Conservation (phyloP, 305 asterid species). For the Solanum hybrid region DNA sequence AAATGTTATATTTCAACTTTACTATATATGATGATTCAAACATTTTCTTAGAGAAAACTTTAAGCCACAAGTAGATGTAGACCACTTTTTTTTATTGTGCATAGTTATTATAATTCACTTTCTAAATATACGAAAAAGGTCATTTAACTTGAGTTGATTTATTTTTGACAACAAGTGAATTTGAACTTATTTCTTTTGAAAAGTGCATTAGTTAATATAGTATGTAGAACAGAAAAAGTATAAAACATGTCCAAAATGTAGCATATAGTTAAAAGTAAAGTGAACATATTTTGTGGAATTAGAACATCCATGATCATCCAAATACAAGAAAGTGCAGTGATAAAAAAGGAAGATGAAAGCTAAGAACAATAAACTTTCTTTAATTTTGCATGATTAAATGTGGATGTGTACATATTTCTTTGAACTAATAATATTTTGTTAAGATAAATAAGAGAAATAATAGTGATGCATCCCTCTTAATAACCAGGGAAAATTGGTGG, state of each 20-base stretch:
- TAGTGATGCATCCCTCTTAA: neutral
- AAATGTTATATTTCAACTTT: neutral
- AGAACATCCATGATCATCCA: neutral
- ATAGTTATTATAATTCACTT: neutral
- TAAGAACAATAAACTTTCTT: neutral
- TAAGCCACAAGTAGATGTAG: neutral
- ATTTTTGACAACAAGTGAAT: neutral
- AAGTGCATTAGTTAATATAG: neutral
- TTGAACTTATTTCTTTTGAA: neutral
- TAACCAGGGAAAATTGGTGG: constrained; percentile 13
- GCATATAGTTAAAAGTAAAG: neutral
- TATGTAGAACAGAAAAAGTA: neutral
- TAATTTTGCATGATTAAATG: neutral
- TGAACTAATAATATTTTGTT: neutral
- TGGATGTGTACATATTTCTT: neutral
- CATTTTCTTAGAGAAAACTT: neutral
- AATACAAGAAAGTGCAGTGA: neutral
- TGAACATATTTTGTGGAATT: neutral
- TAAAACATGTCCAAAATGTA: neutral
- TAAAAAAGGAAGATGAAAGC: neutral
- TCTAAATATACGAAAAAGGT: neutral
- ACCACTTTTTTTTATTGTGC: neutral
- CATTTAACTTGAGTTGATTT: neutral
- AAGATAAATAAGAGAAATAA: neutral
- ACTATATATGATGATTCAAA: neutral